A percentile compares a stretch with the other conserved stretches of the same genome.
These are phyloP conservation scores for Ascochyta rabiei DNA, from an alignment of 2,329 filamentous ascomycete genomes.

Conservation along the genomic window DNA sequence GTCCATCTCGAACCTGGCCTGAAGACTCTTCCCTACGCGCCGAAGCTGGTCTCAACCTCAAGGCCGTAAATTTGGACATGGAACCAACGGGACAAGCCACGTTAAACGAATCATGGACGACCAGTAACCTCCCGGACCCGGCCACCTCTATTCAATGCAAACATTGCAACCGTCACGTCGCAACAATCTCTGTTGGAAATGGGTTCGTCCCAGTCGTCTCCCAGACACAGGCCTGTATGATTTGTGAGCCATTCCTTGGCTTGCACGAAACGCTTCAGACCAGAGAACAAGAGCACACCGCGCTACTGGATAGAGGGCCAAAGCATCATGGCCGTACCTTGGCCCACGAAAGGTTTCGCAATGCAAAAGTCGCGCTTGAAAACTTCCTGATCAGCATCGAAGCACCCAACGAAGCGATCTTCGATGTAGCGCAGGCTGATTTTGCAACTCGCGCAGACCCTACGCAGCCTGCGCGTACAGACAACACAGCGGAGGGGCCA, in stretches of 20 bases:
- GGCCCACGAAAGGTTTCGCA: slow-evolving; percentile 1
- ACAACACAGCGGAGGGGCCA: background rate
- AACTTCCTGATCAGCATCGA: slow-evolving; percentile 37
- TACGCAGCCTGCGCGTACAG: background rate
- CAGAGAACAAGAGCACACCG: slow-evolving; percentile 3
- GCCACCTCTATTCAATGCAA: slow-evolving; percentile 5
- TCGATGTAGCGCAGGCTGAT: background rate
- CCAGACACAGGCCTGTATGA: background rate
- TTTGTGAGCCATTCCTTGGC: slow-evolving; percentile 7
- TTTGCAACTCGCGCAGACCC: background rate
- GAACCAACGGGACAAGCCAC: background rate
- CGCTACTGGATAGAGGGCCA: slow-evolving; percentile 5
- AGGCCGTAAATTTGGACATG: background rate
- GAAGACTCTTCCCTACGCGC: background rate
- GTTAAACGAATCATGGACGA: background rate
- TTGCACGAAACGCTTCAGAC: background rate
- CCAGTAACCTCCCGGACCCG: background rate
- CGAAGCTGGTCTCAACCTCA: background rate
- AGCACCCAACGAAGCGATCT: slow-evolving; percentile 1
- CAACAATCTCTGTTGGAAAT: background rate
- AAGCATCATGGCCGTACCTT: slow-evolving; percentile 8
- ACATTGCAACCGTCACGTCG: slow-evolving; percentile 3
- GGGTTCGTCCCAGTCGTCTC: background rate
- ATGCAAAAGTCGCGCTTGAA: slow-evolving; percentile 19
- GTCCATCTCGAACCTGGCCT: background rate